phyloP scores from a whole-genome alignment of 2,329 filamentous ascomycete species.

The Aspergillus glaucus region DNA sequence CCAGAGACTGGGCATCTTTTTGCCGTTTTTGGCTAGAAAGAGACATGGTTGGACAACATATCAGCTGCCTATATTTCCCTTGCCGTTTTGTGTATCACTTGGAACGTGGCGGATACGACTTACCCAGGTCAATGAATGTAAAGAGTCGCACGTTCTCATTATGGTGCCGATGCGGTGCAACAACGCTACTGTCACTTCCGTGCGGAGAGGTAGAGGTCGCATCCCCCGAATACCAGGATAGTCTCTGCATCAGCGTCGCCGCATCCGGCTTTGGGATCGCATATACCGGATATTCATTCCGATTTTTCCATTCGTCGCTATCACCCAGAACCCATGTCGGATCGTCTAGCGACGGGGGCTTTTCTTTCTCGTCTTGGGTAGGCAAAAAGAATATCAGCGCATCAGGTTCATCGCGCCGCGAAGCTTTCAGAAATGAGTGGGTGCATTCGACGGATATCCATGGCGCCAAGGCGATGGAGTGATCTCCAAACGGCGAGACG shows the following conservation, averaged over 20 bases:
- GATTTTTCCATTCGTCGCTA: constrained; percentile 61
- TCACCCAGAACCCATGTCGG: constrained; percentile 65
- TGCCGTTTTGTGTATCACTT: background rate
- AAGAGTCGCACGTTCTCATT: constrained; percentile 30
- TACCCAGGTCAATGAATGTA: constrained; percentile 44
- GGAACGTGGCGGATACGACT: constrained; percentile 27
- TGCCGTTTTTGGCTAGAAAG: constrained; percentile 26
- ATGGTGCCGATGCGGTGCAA: background rate
- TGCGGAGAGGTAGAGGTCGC: constrained; percentile 42
- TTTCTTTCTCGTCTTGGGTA: constrained; percentile 39
- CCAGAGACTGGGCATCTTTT: constrained; percentile 66
- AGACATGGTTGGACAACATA: background rate
- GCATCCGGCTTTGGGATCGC: constrained; percentile 67
- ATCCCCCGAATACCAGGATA: constrained; percentile 72
- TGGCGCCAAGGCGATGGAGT: constrained; percentile 74
- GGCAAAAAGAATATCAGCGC: constrained; percentile 53
- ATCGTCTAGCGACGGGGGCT: constrained; percentile 61
- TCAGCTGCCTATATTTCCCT: background rate
- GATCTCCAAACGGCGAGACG: constrained; percentile 60
- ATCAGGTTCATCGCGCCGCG: constrained; percentile 56
- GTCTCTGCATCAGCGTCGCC: constrained; percentile 60
- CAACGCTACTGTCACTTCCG: background rate
- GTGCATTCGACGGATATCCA: constrained; percentile 76
- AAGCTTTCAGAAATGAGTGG: constrained; percentile 59
- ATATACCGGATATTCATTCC: constrained; percentile 74